phyloP scores from a whole-genome alignment of 352 stramenopile species.

The Aphanomyces euteiches region DNA sequence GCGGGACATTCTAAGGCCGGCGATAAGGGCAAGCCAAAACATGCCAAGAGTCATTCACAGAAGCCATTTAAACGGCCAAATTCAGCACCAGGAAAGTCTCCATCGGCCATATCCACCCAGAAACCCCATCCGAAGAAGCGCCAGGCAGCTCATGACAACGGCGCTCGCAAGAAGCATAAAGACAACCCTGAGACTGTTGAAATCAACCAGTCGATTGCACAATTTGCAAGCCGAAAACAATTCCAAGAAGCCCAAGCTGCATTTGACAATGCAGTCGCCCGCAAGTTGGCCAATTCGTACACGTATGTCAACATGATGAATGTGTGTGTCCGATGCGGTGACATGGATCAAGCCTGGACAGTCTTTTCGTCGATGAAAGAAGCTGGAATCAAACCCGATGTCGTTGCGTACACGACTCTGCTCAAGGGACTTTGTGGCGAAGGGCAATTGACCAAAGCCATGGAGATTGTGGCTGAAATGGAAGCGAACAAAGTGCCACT shows the following conservation, averaged over 20 bases:
- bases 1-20: no score
- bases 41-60: no score
- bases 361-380: conserved; percentile 30
- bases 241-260: conserved; percentile 28
- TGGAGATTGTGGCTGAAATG: conserved; percentile 28
- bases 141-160: no score
- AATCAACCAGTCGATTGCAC: conserved; percentile 30
- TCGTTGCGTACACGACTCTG: conserved; percentile 33
- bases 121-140: no score
- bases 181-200: conserved; percentile 32
- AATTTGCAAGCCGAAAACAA: conserved; percentile 30
- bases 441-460: conserved; percentile 20
- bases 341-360: conserved; percentile 2
- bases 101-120: no score
- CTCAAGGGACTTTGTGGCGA: conserved; percentile 33
- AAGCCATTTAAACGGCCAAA: no score
- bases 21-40: no score
- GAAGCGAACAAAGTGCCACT: conserved; percentile 14
- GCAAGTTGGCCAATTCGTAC: conserved; percentile 31
- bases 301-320: conserved; percentile 35
- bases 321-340: conserved; percentile 31
- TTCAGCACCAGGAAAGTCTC: no score
- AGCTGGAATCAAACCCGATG: conserved; percentile 23
- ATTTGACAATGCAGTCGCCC: conserved; percentile 19
- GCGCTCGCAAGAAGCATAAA: conserved; percentile 16